Evolutionary conservation across 2,329 filamentous ascomycete genomes (phyloP).

Genomic region (Colletotrichum ledebouriae): DNA sequence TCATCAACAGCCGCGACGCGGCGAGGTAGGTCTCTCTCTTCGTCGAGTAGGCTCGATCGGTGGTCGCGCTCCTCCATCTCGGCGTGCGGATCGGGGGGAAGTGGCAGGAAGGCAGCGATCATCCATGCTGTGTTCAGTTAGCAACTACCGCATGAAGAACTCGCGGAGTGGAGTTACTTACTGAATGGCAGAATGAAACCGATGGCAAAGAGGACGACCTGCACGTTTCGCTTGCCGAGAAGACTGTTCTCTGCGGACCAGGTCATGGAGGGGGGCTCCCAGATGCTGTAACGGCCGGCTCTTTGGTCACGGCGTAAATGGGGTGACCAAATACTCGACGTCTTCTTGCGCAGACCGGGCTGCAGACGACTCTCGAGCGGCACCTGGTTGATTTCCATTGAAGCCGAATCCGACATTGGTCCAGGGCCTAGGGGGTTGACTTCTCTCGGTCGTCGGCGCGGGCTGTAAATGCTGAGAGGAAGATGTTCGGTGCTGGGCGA

Average conservation of each 20-base stretch:
- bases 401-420: conserved; percentile 50
- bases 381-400: conserved; percentile 60
- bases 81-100: conserved; percentile 70
- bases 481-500: conserved; percentile 66
- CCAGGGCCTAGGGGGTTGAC: conserved; percentile 46
- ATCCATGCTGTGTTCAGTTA: conserved; percentile 75
- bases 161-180: conserved; percentile 54
- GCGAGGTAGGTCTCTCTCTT: conserved; percentile 52
- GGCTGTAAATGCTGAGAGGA: conserved; percentile 59
- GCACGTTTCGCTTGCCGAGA: conserved; percentile 77
- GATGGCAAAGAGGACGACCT: conserved; percentile 79
- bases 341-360: conserved; percentile 59
- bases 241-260: conserved; percentile 72
- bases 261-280: conserved; percentile 80
- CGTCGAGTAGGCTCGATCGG: conserved; percentile 56
- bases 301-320: conserved; percentile 76
- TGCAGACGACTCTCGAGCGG: conserved; percentile 47
- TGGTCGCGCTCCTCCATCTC: conserved; percentile 65
- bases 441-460: conserved; percentile 60
- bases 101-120: conserved; percentile 79
- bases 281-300: conserved; percentile 71
- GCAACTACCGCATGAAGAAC: conserved; percentile 37
- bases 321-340: conserved; percentile 78
- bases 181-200: conserved; percentile 84
- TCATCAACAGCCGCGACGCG: conserved; percentile 57